Percentiles rank a stretch among this genome's conserved stretches.
Conservation (phyloP, 2,329 filamentous ascomycete species). For the Pestalotiopsis fici region DNA sequence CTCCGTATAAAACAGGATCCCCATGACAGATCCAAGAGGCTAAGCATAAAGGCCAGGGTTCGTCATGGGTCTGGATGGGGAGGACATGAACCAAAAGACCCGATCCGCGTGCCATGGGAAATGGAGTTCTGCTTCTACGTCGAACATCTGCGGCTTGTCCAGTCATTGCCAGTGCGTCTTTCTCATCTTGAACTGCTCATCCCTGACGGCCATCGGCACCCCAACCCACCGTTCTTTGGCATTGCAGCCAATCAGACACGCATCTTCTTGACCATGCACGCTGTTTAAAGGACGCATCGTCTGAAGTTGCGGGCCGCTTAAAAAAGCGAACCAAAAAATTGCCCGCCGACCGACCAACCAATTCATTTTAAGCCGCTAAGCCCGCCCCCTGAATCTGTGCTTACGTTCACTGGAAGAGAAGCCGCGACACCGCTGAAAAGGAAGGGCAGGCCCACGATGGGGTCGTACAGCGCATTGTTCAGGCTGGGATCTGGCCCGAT, state of each 20-base stretch:
- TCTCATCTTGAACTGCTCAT: background rate
- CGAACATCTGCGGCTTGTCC: background rate
- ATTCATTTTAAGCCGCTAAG: background rate
- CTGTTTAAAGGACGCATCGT: background rate
- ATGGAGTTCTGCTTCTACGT: background rate
- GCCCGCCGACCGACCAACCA: background rate
- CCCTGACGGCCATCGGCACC: background rate
- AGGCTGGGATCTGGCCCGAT: background rate
- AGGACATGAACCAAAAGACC: background rate
- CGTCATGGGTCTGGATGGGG: constrained; percentile 6
- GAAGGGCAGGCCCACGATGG: background rate
- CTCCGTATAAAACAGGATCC: background rate
- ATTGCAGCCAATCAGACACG: background rate
- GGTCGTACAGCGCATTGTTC: background rate
- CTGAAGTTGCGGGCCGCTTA: background rate
- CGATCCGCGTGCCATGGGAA: constrained; percentile 1
- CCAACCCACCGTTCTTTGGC: background rate
- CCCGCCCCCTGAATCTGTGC: background rate
- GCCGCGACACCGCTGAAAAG: background rate
- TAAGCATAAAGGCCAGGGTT: background rate
- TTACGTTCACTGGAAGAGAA: background rate
- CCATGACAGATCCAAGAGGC: background rate
- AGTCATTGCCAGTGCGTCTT: background rate
- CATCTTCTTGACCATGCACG: background rate
- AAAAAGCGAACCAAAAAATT: background rate